A percentile compares a stretch with the other conserved stretches of the same genome.
Conservation (phyloP, 441 rosid species). For the Cnidoscolus chayamansa region DNA sequence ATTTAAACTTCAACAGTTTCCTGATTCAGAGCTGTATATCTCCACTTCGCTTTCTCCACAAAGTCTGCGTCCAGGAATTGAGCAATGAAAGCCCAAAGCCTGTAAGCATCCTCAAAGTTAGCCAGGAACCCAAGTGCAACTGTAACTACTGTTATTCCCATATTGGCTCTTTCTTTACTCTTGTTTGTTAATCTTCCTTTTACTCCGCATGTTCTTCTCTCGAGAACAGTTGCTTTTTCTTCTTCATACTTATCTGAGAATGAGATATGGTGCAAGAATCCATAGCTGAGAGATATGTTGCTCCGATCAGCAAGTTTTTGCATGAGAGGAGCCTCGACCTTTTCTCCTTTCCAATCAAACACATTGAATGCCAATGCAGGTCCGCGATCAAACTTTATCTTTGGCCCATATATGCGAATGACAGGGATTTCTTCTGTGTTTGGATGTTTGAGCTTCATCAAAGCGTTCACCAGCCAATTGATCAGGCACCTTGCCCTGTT, state of each 20-base stretch:
- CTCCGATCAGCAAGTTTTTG: slow-evolving; percentile 87
- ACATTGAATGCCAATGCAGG: slow-evolving; percentile 84
- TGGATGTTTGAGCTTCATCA: slow-evolving; percentile 74
- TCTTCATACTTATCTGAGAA: slow-evolving; percentile 58
- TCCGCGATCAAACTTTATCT: slow-evolving; percentile 75
- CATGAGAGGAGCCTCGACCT: slow-evolving; percentile 66
- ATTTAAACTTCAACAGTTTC: slow-evolving; percentile 54
- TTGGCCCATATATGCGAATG: slow-evolving; percentile 78
- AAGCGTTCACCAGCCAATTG: slow-evolving; percentile 81
- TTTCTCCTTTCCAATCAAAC: slow-evolving; percentile 80
- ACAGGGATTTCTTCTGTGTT: slow-evolving; percentile 44
- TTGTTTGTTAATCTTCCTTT: slow-evolving; percentile 26
- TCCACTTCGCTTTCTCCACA: slow-evolving; percentile 78
- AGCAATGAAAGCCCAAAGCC: slow-evolving; percentile 78
- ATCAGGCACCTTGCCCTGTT: slow-evolving; percentile 75
- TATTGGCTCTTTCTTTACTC: slow-evolving; percentile 34
- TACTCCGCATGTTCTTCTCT: slow-evolving; percentile 36
- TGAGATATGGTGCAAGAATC: slow-evolving; percentile 60
- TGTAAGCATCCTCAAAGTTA: slow-evolving; percentile 71
- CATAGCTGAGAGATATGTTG: slow-evolving; percentile 65
- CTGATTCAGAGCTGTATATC: slow-evolving; percentile 65
- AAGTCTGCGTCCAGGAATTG: slow-evolving; percentile 86
- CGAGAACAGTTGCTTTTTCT: slow-evolving; percentile 52
- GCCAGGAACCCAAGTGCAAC: slow-evolving; percentile 77
- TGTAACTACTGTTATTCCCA: slow-evolving; percentile 62